Evolutionary conservation across 2,329 filamentous ascomycete genomes (phyloP).

Genomic region (Ceratocystiopsis minuta): DNA sequence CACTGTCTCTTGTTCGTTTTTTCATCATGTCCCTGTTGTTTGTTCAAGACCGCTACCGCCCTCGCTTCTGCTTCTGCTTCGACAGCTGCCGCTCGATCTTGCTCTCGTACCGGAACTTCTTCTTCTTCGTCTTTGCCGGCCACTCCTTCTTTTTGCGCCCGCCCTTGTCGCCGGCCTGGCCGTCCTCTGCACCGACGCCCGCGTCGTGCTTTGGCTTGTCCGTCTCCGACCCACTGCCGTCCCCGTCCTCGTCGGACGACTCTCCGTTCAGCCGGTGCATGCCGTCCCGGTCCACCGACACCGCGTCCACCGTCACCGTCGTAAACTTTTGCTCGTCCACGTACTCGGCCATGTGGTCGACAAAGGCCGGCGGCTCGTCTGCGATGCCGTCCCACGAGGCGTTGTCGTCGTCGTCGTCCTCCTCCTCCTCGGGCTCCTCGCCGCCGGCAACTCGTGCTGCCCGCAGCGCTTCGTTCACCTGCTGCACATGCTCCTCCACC

Average conservation of each 20-base stretch:
- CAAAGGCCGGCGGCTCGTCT: slow-evolving; percentile 28
- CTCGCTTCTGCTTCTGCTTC: slow-evolving; percentile 47
- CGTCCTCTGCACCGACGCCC: slow-evolving; percentile 14
- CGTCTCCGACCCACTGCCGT: slow-evolving; percentile 15
- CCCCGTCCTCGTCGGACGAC: slow-evolving; percentile 19
- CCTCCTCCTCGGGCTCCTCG: slow-evolving; percentile 23
- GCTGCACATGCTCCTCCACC: slow-evolving; percentile 63
- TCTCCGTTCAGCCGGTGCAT: slow-evolving; percentile 35
- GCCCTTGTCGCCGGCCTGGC: slow-evolving; percentile 16
- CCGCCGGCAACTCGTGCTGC: slow-evolving; percentile 34
- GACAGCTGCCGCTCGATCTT: slow-evolving; percentile 68
- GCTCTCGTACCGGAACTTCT: slow-evolving; percentile 82
- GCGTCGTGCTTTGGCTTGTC: slow-evolving; percentile 14
- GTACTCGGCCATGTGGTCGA: slow-evolving; percentile 83
- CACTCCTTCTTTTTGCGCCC: slow-evolving; percentile 27
- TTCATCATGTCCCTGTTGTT: not conserved
- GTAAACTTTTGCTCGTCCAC: slow-evolving; percentile 93
- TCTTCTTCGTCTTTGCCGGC: slow-evolving; percentile 57
- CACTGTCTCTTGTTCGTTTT: not conserved
- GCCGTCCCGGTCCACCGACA: slow-evolving; percentile 61
- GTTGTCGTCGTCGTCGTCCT: slow-evolving; percentile 25
- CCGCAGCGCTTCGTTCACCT: slow-evolving; percentile 52
- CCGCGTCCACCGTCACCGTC: slow-evolving; percentile 81
- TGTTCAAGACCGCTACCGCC: not conserved
- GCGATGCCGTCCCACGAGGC: slow-evolving; percentile 43